These are phyloP conservation scores for Peronospora farinosa DNA, from an alignment of 352 stramenopile species.

Conservation along the genomic window DNA sequence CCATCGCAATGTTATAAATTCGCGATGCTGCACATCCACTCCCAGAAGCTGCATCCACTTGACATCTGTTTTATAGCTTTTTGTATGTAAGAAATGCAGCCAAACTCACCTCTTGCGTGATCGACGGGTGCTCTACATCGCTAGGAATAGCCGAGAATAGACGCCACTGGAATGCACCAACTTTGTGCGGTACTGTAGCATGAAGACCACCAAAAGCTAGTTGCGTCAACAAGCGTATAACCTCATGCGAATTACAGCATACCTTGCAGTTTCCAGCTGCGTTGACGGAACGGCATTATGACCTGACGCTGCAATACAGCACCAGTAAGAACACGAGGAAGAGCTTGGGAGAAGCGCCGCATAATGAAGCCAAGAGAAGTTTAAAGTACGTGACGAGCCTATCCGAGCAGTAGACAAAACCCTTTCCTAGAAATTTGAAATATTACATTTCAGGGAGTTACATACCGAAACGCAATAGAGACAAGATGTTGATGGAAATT, in stretches of 20 bases:
- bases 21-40: conserved; percentile 63
- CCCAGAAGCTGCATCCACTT: conserved; percentile 36
- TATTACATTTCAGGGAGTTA: too few species aligned
- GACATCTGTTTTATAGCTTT: conserved; percentile 1
- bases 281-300: conserved; percentile 9
- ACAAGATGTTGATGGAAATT: not conserved
- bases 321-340: conserved; percentile 17
- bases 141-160: conserved; percentile 12
- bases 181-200: conserved; percentile 5
- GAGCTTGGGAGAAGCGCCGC: conserved; percentile 19
- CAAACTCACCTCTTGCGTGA: conserved; percentile 22
- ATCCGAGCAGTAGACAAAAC: not conserved
- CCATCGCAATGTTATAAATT: conserved; percentile 77
- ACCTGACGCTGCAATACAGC: conserved; percentile 9
- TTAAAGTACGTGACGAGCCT: conserved; percentile 11
- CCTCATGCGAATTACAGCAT: conserved; percentile 1
- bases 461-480: too few species aligned
- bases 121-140: conserved; percentile 15
- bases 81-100: not conserved
- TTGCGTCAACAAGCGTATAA: conserved; percentile 8
- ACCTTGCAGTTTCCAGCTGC: conserved; percentile 26
- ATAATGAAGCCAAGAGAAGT: not conserved
- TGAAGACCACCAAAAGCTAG: not conserved
- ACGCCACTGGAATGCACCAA: conserved; percentile 10
- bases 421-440: too few species aligned